Conservation (phyloP, 1,284 basidiomycete genomes). For the Gymnopus androsaceus region DNA sequence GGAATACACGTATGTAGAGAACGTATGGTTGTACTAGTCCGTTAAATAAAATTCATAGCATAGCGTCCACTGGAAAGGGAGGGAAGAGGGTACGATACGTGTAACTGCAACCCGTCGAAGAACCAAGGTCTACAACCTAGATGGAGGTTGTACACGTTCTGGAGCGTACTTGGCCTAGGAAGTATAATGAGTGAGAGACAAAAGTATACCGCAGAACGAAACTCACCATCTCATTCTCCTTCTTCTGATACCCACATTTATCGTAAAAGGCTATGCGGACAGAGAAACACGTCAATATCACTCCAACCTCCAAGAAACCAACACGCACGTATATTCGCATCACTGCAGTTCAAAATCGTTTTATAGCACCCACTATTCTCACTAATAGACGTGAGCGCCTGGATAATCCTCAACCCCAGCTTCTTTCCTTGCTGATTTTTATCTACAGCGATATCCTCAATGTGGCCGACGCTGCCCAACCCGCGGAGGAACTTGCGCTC, state of each 20-base stretch:
- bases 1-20: too few species aligned
- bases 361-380: constrained; percentile 86
- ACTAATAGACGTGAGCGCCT: constrained; percentile 79
- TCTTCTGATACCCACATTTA: constrained; percentile 91
- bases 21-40: too few species aligned
- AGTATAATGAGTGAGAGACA: neutral
- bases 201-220: neutral
- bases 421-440: constrained; percentile 87
- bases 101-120: too few species aligned
- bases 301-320: neutral
- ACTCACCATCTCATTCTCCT: constrained; percentile 86
- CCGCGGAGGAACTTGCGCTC: constrained; percentile 93
- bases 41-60: too few species aligned
- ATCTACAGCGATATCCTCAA: constrained; percentile 96
- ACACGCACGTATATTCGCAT: constrained; percentile 85
- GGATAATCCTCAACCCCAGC: constrained; percentile 86
- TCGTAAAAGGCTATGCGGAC: constrained; percentile 84
- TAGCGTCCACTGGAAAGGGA: neutral
- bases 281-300: constrained; percentile 16
- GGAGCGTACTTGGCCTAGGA: constrained; percentile 12
- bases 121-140: constrained; percentile 5
- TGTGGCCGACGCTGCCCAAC: constrained; percentile 85
- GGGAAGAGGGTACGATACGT: too few species aligned
- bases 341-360: constrained; percentile 94
- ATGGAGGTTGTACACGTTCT: neutral